Percentiles rank a stretch among this genome's conserved stretches.
Evolutionary conservation across 306 rosid species (phyloP).

Genomic region (Senna siamea): DNA sequence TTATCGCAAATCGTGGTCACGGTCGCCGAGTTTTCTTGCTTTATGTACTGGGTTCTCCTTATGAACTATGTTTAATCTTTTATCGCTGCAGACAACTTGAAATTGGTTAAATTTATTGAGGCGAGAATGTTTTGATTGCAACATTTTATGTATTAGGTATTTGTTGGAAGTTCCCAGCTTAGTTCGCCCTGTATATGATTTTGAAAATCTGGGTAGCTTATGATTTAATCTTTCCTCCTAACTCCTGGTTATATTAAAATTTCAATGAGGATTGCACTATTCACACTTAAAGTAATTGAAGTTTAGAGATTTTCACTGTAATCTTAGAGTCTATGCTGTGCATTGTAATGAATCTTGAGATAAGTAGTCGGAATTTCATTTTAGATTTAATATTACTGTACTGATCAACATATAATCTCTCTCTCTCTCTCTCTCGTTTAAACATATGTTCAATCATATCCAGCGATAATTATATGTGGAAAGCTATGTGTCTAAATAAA

Average conservation of each 20-base stretch:
- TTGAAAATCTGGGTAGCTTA: background rate
- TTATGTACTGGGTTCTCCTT: background rate
- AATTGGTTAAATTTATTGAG: constrained; percentile 25
- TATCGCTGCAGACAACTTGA: background rate
- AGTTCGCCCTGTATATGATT: background rate
- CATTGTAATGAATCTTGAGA: constrained; percentile 1
- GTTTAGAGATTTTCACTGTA: background rate
- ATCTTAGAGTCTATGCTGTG: constrained; percentile 1
- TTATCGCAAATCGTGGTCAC: constrained; percentile 4
- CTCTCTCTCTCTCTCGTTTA: too few relatives aligned
- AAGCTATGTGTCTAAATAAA: too few relatives aligned
- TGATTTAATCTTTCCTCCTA: background rate
- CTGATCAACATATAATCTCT: too few relatives aligned
- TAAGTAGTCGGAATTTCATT: constrained; percentile 19
- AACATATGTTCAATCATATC: too few relatives aligned
- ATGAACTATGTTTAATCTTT: background rate
- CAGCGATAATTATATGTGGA: too few relatives aligned
- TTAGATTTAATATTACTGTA: too few relatives aligned
- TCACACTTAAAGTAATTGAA: constrained; percentile 12
- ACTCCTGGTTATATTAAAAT: background rate
- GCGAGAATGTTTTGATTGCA: background rate
- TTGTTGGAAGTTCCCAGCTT: constrained; percentile 10
- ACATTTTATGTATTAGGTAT: constrained; percentile 12
- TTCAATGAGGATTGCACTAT: constrained; percentile 10
- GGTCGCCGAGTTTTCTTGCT: constrained; percentile 31